Conservation (phyloP, 2,329 filamentous ascomycete species). For the Monosporascus sp. region DNA sequence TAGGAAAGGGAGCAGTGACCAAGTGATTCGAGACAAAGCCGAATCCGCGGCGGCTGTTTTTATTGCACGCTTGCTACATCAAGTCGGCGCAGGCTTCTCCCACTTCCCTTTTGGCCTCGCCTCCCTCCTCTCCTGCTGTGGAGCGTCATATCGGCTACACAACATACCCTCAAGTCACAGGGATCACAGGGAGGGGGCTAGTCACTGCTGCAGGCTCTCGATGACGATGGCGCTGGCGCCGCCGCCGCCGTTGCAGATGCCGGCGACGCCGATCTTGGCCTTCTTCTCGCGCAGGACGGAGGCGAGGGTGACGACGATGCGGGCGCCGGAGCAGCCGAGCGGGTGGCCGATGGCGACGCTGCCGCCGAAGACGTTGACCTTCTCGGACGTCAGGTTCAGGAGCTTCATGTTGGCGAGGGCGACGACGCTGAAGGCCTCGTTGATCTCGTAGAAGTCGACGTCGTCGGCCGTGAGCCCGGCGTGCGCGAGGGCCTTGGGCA, state of each 20-base stretch:
- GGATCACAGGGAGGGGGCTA: conserved; percentile 1
- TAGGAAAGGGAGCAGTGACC: too few relatives aligned
- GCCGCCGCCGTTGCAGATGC: conserved; percentile 97
- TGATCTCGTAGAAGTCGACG: conserved; percentile 96
- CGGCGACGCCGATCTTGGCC: conserved; percentile 87
- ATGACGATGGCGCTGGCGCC: conserved; percentile 92
- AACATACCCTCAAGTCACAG: background rate
- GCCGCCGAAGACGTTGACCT: conserved; percentile 93
- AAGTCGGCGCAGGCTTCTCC: too few relatives aligned
- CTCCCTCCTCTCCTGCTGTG: too few relatives aligned
- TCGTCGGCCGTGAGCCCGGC: conserved; percentile 72
- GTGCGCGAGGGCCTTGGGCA: conserved; percentile 96
- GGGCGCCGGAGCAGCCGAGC: conserved; percentile 86
- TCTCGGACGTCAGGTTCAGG: conserved; percentile 70
- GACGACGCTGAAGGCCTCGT: conserved; percentile 97
- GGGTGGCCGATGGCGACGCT: conserved; percentile 95
- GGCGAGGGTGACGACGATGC: conserved; percentile 85
- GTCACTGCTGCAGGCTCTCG: conserved; percentile 59
- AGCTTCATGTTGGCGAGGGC: conserved; percentile 95
- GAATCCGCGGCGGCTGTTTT: too few relatives aligned
- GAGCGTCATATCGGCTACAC: too few relatives aligned
- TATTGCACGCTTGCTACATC: too few relatives aligned
- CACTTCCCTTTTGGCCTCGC: too few relatives aligned
- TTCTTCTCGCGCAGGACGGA: conserved; percentile 86
- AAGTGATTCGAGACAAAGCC: too few relatives aligned